Percentiles rank a stretch among this genome's conserved stretches.
Conservation (phyloP, 106 monocot species). For the Agapanthus africanus region DNA sequence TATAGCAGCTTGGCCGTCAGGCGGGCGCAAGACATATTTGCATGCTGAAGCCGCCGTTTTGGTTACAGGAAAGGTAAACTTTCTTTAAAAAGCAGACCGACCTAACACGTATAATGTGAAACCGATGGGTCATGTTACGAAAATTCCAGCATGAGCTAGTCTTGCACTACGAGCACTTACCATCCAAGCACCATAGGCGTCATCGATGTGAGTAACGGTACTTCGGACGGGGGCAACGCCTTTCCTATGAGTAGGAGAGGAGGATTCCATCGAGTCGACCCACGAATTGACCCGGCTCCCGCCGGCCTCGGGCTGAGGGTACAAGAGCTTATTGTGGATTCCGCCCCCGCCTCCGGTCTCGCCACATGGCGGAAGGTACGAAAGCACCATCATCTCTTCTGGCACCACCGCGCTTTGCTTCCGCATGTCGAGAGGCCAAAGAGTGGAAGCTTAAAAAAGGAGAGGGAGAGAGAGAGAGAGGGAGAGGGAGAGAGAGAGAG, state of each 20-base stretch:
- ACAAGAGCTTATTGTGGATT: constrained; percentile 10
- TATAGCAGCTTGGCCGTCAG: neutral
- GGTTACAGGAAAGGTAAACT: neutral
- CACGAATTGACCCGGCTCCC: constrained; percentile 20
- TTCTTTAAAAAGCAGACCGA: too few species aligned
- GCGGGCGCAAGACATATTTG: neutral
- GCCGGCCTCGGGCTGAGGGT: constrained; percentile 18
- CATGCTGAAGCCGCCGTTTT: too few species aligned
- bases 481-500: too few species aligned
- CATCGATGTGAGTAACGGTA: neutral
- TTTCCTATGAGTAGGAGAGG: constrained; percentile 50
- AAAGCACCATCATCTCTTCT: constrained; percentile 11
- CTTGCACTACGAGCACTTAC: constrained; percentile 14
- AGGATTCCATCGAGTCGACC: constrained; percentile 57
- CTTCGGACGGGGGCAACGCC: neutral
- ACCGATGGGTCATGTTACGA: neutral
- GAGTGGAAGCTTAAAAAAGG: too few species aligned
- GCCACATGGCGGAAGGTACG: constrained; percentile 19
- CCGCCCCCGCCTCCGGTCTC: constrained; percentile 1
- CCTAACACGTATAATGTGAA: neutral
- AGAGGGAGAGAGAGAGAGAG: too few species aligned
- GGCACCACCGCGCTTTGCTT: constrained; percentile 53
- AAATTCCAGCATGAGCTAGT: neutral
- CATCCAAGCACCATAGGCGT: constrained; percentile 24
- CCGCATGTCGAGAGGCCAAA: too few species aligned